Evolutionary conservation across 73 alveolate genomes (phyloP).

Genomic region (Uronychia setigera): DNA sequence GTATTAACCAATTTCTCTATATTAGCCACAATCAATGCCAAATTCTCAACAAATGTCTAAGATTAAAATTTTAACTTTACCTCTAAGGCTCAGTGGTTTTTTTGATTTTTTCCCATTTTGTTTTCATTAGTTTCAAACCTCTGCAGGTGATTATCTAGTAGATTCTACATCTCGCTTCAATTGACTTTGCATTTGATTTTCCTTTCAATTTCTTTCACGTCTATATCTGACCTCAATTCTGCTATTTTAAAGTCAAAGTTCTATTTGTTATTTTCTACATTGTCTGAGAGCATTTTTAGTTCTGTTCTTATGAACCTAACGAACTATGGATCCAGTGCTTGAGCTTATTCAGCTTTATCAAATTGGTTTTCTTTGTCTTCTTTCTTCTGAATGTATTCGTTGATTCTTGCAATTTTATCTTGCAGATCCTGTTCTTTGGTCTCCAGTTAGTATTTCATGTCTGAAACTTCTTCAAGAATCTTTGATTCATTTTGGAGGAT

Average conservation of each 20-base stretch:
- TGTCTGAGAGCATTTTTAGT: not conserved
- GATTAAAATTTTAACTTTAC: not conserved
- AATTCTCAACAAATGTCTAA: not conserved
- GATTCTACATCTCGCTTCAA: not conserved
- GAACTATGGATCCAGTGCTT: not conserved
- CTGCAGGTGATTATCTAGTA: not conserved
- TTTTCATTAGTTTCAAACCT: not conserved
- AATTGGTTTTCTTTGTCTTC: not conserved
- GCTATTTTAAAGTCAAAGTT: not conserved
- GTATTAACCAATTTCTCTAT: not conserved
- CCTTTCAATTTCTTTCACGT: not conserved
- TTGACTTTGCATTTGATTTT: not conserved
- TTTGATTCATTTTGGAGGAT: not conserved
- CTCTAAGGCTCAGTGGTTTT: not conserved
- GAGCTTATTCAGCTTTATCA: not conserved
- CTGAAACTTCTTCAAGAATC: not conserved
- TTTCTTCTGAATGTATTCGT: not conserved
- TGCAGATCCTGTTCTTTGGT: not conserved
- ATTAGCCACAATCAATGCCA: not conserved
- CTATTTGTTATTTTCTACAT: not conserved
- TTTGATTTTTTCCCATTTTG: not conserved
- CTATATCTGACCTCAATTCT: not conserved
- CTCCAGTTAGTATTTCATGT: not conserved
- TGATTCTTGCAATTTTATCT: not conserved
- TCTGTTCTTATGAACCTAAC: not conserved